phyloP scores from a whole-genome alignment of 129 eudicot species.

The Heracleum sosnowskyi region DNA sequence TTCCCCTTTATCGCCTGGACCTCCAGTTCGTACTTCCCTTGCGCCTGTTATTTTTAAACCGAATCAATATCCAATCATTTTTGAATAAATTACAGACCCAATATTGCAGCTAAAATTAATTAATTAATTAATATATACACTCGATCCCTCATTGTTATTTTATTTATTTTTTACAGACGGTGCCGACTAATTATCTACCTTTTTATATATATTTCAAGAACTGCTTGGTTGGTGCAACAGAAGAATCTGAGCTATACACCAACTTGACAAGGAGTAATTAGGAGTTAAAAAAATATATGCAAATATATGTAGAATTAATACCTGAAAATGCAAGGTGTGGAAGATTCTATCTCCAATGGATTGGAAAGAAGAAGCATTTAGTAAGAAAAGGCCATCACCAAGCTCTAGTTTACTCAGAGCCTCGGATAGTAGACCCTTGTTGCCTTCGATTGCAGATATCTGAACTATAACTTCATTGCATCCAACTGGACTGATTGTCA shows the following conservation, averaged over 20 bases:
- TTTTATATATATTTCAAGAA: not conserved
- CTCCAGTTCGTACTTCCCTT: not conserved
- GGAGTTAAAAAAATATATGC: not conserved
- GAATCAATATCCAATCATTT: not conserved
- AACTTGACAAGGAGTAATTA: not conserved
- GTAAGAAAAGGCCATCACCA: slow-evolving; percentile 29
- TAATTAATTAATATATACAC: not conserved
- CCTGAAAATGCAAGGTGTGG: slow-evolving; percentile 37
- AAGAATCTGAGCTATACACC: not conserved
- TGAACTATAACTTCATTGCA: slow-evolving; percentile 38
- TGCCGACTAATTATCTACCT: not conserved
- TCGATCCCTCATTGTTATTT: not conserved
- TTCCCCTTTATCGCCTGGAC: not conserved
- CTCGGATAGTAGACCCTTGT: slow-evolving; percentile 16
- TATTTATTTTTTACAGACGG: not conserved
- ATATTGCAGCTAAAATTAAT: not conserved
- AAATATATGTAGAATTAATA: not conserved
- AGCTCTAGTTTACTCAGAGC: slow-evolving; percentile 32
- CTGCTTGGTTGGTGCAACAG: not conserved
- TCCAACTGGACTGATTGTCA: slow-evolving; percentile 25
- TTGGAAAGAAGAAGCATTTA: slow-evolving; percentile 32
- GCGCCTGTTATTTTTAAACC: not conserved
- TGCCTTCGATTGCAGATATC: slow-evolving; percentile 20
- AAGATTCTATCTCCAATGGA: slow-evolving; percentile 22
- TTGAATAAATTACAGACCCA: not conserved